phyloP scores from a whole-genome alignment of 2,329 filamentous ascomycete genomes.

The Trichophyton verrucosum region DNA sequence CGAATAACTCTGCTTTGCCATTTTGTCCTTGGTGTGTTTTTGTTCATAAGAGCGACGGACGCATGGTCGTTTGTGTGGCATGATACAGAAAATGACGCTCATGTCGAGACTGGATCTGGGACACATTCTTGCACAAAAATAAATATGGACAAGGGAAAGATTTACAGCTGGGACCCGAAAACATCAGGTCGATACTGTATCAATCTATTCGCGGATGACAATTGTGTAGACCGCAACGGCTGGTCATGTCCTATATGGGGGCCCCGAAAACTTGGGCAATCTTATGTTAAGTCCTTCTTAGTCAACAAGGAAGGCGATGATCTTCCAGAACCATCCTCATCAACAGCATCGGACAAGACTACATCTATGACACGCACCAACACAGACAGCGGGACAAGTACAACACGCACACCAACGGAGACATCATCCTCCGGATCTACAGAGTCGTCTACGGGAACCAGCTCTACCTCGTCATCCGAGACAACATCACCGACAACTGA shows the following conservation, averaged over 20 bases:
- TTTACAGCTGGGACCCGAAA: conserved; percentile 8
- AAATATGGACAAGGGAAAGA: conserved; percentile 6
- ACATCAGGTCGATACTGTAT: conserved; percentile 4
- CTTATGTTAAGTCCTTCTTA: conserved; percentile 2
- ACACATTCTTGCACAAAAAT: background rate
- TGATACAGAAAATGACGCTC: conserved; percentile 2
- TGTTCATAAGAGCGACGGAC: background rate
- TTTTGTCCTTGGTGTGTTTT: background rate
- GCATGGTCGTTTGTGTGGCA: conserved; percentile 8
- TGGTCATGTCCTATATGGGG: conserved; percentile 9
- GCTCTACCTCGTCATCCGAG: background rate
- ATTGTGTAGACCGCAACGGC: conserved; percentile 6
- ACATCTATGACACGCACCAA: background rate
- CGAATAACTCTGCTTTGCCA: background rate
- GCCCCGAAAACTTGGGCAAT: conserved; percentile 5
- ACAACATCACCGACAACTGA: background rate
- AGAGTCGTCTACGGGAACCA: background rate
- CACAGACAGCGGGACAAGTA: background rate
- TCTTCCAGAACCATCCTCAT: background rate
- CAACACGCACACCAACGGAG: background rate
- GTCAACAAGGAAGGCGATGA: conserved; percentile 6
- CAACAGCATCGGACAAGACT: background rate
- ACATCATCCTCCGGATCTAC: background rate
- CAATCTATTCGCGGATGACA: conserved; percentile 7
- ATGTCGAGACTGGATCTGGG: background rate